phyloP scores from a whole-genome alignment of 257 asterid species.

The Forsythia viridissima region DNA sequence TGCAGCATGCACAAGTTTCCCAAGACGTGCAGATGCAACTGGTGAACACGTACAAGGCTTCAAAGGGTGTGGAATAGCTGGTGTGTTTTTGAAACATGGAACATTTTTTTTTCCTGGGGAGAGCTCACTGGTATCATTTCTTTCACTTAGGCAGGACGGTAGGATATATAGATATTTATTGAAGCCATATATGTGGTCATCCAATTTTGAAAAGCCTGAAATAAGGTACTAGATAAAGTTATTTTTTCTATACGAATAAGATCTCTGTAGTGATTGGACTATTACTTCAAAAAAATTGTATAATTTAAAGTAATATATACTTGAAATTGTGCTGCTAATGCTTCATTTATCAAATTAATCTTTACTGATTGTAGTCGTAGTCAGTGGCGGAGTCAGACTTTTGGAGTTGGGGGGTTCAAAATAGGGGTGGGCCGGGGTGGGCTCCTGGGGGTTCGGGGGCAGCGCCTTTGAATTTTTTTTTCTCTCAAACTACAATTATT shows the following conservation, averaged over 20 bases:
- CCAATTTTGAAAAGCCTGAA: slow-evolving; percentile 31
- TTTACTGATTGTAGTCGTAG: too few relatives aligned
- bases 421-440: too few relatives aligned
- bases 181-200: slow-evolving; percentile 25
- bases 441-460: too few relatives aligned
- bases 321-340: background rate
- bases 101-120: background rate
- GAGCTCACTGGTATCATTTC: slow-evolving; percentile 3
- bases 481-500: too few relatives aligned
- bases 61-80: slow-evolving; percentile 49
- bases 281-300: background rate
- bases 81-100: slow-evolving; percentile 15
- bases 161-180: slow-evolving; percentile 11
- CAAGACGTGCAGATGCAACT: slow-evolving; percentile 85
- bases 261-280: slow-evolving; percentile 9
- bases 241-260: slow-evolving; percentile 7
- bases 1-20: slow-evolving; percentile 77
- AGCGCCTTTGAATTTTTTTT: too few relatives aligned
- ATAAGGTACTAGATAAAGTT: slow-evolving; percentile 4
- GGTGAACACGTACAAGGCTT: slow-evolving; percentile 64
- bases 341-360: background rate
- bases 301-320: background rate
- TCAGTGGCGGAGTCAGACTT: too few relatives aligned
- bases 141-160: slow-evolving; percentile 15
- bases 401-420: too few relatives aligned